Base-by-base conservation (phyloP, 1,284 basidiomycete species). In the Apiotrichum porosum region DNA sequence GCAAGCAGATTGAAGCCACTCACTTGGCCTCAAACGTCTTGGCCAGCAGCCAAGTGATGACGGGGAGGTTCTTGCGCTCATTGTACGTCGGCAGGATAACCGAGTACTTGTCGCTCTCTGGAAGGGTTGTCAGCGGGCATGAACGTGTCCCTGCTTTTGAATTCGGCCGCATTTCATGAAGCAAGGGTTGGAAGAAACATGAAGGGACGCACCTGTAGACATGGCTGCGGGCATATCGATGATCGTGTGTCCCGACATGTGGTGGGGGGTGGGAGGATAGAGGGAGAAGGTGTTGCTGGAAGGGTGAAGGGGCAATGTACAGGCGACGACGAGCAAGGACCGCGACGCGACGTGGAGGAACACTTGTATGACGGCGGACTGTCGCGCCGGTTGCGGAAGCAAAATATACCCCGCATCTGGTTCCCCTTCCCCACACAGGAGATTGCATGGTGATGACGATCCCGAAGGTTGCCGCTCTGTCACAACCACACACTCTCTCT, bases 11-110 rank as follows among this genome's bases (percentile, higher is more conserved):
- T n/a, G 17, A 9, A 34, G 32, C 9, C 5, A 43, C 84, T 62
- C 67, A 89, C 88, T 86, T 78, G 65, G 85, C 79, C 37, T 77
- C 72, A 56, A 92, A 91, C 3, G 81, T 83, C 56, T 79, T 82
- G 19, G 84, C 85, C 33, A 92, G 75, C 2, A 92, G 75, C 85
- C 86, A 92, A 21, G 88, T 70, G 54, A 93, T 86, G 44, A 93
- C 80, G 1, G 90, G 90, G 18, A 94, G 74, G 67, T 94, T 93
- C 75, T 87, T 88, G 61, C 90, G 82, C 70, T 93, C 90, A 68
- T 93, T 92, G 73, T 93, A 94, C 2, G 89, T 93, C 35, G 90
- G 90, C 12, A 93, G 78, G 63, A 93, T 92, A 57, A 93, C 88
- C 43, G 85, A 87, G 70, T 88, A 89, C 72, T 85, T 88, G 60